Conservation (phyloP, 768 basidiomycete species). For the Podaxis sp. region DNA sequence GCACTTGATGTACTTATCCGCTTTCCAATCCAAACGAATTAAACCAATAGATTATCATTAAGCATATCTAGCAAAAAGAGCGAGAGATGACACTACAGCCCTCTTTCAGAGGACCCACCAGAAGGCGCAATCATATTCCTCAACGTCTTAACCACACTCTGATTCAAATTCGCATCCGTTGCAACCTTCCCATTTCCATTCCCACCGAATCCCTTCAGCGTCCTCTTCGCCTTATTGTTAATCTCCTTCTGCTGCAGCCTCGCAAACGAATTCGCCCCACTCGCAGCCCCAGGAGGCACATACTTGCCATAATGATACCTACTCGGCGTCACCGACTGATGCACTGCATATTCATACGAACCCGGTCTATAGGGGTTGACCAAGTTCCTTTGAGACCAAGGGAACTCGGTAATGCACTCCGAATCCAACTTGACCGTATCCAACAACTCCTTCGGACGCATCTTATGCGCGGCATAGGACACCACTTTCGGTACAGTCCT, state of each 20-base stretch:
- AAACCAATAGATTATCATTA: neutral
- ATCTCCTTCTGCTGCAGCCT: neutral
- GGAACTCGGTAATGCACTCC: neutral
- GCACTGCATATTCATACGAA: neutral
- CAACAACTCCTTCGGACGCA: neutral
- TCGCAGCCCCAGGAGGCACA: neutral
- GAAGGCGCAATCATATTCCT: neutral
- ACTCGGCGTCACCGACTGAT: neutral
- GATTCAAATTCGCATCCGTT: neutral
- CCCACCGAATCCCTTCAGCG: neutral
- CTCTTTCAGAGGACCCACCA: neutral
- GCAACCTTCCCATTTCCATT: neutral
- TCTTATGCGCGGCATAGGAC: neutral
- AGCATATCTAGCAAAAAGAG: neutral
- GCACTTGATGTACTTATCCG: too few species aligned
- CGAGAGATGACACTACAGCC: neutral
- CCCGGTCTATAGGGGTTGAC: neutral
- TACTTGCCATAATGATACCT: neutral
- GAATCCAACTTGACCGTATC: neutral
- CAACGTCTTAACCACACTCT: neutral
- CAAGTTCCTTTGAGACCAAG: constrained; percentile 1
- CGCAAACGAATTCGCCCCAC: neutral
- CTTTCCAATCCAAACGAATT: too few species aligned
- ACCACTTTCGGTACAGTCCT: neutral
- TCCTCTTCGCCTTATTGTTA: neutral